A percentile compares a stretch with the other conserved stretches of the same genome.
phyloP scores from a whole-genome alignment of 2,329 filamentous ascomycete species.

The Chrysosporium queenslandicum region DNA sequence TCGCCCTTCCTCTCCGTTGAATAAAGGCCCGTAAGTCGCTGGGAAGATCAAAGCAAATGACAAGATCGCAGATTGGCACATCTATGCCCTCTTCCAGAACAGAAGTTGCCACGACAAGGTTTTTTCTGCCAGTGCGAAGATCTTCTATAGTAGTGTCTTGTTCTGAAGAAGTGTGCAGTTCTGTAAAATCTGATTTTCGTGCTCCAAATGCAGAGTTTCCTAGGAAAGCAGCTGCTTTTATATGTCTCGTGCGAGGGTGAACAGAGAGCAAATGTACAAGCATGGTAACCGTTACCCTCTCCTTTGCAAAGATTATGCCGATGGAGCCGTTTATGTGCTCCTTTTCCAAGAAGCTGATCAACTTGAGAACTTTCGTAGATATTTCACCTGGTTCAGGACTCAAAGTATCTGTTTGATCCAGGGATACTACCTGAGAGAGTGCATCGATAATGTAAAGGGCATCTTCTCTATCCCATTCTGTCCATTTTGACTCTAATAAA shows the following conservation, averaged over 20 bases:
- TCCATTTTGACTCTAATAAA: conserved; percentile 25
- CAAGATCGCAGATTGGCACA: conserved; percentile 52
- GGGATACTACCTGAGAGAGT: conserved; percentile 21
- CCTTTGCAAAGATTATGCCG: conserved; percentile 58
- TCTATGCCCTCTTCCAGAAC: conserved; percentile 55
- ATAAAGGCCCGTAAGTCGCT: conserved; percentile 55
- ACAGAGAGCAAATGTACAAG: conserved; percentile 48
- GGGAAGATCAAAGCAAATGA: conserved; percentile 55
- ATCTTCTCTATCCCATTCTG: conserved; percentile 42
- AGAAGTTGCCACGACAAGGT: conserved; percentile 49
- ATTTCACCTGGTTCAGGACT: conserved; percentile 26
- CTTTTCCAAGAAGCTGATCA: conserved; percentile 46
- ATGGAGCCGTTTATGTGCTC: conserved; percentile 40
- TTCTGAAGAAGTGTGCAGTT: conserved; percentile 39
- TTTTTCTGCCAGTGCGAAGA: conserved; percentile 45
- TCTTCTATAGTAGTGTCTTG: conserved; percentile 45
- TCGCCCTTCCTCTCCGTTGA: conserved; percentile 54
- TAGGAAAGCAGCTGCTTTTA: conserved; percentile 42
- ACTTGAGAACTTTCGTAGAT: conserved; percentile 48
- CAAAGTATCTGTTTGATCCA: conserved; percentile 15
- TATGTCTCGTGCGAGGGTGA: conserved; percentile 39
- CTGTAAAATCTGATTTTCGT: conserved; percentile 40
- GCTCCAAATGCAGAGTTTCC: conserved; percentile 39
- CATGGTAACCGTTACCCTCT: conserved; percentile 52
- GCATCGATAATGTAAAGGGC: conserved; percentile 46